Conservation (phyloP, 129 eudicot species). For the Flaveria bidentis region DNA sequence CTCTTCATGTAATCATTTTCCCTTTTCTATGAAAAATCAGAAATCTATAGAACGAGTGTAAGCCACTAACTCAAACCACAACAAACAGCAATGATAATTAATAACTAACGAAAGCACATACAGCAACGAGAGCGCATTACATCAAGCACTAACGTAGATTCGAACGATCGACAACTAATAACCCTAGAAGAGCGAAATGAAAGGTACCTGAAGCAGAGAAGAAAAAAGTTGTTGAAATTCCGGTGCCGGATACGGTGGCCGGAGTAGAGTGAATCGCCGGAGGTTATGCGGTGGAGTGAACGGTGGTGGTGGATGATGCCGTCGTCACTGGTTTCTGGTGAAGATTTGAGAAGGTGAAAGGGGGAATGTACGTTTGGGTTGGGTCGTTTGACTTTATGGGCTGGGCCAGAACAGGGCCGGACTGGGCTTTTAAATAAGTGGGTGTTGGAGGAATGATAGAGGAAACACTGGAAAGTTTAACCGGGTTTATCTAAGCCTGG, state of each 20-base stretch:
- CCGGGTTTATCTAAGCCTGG: too few species aligned
- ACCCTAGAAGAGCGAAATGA: slow-evolving; percentile 13
- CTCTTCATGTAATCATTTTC: not conserved
- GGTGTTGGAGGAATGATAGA: too few species aligned
- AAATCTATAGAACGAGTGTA: not conserved
- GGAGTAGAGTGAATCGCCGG: too few species aligned
- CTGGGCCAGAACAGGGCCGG: not conserved
- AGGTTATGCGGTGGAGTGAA: not conserved
- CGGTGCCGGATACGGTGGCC: not conserved
- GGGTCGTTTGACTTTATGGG: not conserved
- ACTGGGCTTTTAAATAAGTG: too few species aligned
- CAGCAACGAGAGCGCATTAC: too few species aligned
- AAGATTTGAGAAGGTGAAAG: not conserved
- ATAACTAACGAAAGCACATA: not conserved
- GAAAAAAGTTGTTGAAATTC: not conserved
- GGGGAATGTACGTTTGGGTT: too few species aligned
- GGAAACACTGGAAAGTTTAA: too few species aligned
- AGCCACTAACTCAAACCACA: not conserved
- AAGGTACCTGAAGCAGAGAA: slow-evolving; percentile 13
- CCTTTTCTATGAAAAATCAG: not conserved
- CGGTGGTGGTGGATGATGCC: slow-evolving; percentile 1
- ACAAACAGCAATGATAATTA: not conserved
- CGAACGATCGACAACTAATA: not conserved
- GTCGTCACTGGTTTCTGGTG: slow-evolving; percentile 20
- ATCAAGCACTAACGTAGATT: too few species aligned